Evolutionary conservation across 768 basidiomycete genomes (phyloP).

Genomic region (Leccinum olivaceopallidum): DNA sequence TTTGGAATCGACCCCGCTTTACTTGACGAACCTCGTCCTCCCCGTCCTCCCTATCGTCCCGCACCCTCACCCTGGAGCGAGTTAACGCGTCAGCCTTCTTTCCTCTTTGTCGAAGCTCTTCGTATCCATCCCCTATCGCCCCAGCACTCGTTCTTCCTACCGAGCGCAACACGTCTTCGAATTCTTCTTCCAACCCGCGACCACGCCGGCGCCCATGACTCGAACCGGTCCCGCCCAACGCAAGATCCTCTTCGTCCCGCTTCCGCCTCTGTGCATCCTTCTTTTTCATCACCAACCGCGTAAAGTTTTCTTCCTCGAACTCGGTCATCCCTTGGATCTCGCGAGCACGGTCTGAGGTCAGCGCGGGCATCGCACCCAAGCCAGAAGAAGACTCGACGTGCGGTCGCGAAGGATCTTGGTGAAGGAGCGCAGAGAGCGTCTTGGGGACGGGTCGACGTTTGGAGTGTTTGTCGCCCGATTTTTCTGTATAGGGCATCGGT

Average conservation of each 20-base stretch:
- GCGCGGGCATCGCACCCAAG: conserved; percentile 58
- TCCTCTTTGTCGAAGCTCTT: conserved; percentile 69
- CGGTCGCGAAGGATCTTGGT: conserved; percentile 59
- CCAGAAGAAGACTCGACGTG: conserved; percentile 73
- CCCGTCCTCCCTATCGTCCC: conserved; percentile 26
- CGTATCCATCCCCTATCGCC: conserved; percentile 72
- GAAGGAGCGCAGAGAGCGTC: conserved; percentile 55
- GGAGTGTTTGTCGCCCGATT: conserved; percentile 43
- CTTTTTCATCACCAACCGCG: conserved; percentile 88
- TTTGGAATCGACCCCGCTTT: conserved; percentile 46
- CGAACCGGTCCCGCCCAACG: conserved; percentile 73
- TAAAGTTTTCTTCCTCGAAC: conserved; percentile 96
- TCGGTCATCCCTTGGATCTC: conserved; percentile 80
- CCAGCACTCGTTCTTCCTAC: conserved; percentile 47
- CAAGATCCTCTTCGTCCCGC: conserved; percentile 85
- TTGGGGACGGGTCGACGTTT: conserved; percentile 61
- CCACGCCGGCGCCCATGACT: conserved; percentile 56
- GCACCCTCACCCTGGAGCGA: conserved; percentile 48
- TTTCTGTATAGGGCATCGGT: conserved; percentile 81
- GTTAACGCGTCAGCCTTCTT: conserved; percentile 63
- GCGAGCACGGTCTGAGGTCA: conserved; percentile 64
- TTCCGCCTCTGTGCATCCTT: conserved; percentile 69
- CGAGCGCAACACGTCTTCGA: conserved; percentile 72
- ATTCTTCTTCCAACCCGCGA: conserved; percentile 82
- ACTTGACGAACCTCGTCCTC: conserved; percentile 32